phyloP scores from a whole-genome alignment of 306 rosid genomes.

The Hippophae tibetana region DNA sequence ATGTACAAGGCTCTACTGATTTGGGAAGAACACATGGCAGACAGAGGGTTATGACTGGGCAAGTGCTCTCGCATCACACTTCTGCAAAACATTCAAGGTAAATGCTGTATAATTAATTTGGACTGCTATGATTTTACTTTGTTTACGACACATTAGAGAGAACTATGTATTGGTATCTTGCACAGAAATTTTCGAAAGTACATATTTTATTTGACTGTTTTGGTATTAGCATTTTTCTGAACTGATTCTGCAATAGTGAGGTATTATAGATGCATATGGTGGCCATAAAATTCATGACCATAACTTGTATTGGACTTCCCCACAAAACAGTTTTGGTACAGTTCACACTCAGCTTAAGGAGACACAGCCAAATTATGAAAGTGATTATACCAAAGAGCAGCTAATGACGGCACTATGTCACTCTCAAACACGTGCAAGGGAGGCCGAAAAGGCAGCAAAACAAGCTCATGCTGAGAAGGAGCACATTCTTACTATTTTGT shows the following conservation, averaged over 20 bases:
- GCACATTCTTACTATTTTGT: conserved; percentile 47
- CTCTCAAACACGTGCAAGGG: conserved; percentile 93
- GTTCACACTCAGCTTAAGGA: conserved; percentile 21
- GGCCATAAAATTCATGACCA: background rate
- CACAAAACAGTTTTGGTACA: conserved; percentile 18
- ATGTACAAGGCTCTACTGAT: conserved; percentile 22
- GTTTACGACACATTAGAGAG: too few relatives aligned
- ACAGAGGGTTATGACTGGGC: conserved; percentile 14
- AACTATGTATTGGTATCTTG: too few relatives aligned
- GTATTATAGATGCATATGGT: too few relatives aligned
- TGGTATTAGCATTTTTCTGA: too few relatives aligned
- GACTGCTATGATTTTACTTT: background rate
- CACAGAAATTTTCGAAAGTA: too few relatives aligned
- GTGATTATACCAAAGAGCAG: conserved; percentile 43
- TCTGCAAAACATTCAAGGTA: conserved; percentile 48
- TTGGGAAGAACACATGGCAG: conserved; percentile 20
- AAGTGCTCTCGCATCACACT: conserved; percentile 16
- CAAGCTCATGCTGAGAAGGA: conserved; percentile 67
- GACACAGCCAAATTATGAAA: conserved; percentile 26
- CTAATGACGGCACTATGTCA: conserved; percentile 71
- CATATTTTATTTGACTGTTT: too few relatives aligned
- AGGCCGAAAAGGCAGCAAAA: conserved; percentile 77
- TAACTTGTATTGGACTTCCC: conserved; percentile 13
- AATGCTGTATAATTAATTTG: conserved; percentile 6
- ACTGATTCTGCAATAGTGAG: too few relatives aligned